Evolutionary conservation across 2,329 filamentous ascomycete genomes (phyloP).

Genomic region (Zalaria sp.): DNA sequence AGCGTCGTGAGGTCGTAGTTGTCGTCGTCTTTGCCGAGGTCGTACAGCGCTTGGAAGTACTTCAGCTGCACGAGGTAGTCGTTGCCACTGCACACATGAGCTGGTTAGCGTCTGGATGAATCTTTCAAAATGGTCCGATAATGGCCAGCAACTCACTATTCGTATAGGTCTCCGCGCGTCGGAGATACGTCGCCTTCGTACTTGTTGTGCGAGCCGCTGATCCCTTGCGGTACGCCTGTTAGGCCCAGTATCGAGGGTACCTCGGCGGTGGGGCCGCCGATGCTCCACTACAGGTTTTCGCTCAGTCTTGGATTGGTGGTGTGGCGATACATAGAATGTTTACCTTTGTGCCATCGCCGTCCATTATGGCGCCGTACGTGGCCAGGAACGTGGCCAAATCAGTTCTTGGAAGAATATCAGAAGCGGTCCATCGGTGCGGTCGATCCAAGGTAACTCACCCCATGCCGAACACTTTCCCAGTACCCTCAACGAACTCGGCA

Average conservation of each 20-base stretch:
- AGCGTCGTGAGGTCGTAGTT: constrained; percentile 20
- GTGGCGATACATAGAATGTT: too few relatives aligned
- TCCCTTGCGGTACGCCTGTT: constrained; percentile 11
- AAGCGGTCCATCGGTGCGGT: not conserved
- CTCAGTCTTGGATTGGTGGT: too few relatives aligned
- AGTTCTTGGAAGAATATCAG: not conserved
- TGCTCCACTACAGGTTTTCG: constrained; percentile 10
- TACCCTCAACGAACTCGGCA: constrained; percentile 17
- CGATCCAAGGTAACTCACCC: constrained; percentile 3
- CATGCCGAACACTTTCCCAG: constrained; percentile 18
- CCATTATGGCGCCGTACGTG: constrained; percentile 18
- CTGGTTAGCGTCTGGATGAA: not conserved
- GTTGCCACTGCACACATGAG: constrained; percentile 8
- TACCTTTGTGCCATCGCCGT: constrained; percentile 11
- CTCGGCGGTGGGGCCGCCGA: constrained; percentile 11
- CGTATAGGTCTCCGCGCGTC: constrained; percentile 16
- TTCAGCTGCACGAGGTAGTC: constrained; percentile 11
- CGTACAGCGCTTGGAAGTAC: constrained; percentile 16
- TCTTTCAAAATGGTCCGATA: not conserved
- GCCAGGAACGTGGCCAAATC: constrained; percentile 19
- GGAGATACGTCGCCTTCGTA: constrained; percentile 21
- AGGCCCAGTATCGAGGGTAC: constrained; percentile 8
- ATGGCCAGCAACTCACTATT: constrained; percentile 8
- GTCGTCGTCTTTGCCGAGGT: constrained; percentile 7
- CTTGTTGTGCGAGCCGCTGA: constrained; percentile 17